Conservation (phyloP, 441 rosid genomes). For the Pelargonium cotyledonis region DNA sequence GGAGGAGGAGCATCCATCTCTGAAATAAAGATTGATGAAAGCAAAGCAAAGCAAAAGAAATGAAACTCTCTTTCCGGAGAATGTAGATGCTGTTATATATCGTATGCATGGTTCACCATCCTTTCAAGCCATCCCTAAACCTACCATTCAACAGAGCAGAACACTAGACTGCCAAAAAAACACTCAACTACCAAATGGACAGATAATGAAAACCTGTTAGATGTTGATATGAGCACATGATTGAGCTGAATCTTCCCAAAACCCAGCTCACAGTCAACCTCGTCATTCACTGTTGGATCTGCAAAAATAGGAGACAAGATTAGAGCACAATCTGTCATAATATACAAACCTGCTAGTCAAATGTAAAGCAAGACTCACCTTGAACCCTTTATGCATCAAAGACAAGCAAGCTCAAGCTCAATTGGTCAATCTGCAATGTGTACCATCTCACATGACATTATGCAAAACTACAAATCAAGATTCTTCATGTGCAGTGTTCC, state of each 20-base stretch:
- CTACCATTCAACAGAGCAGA: conserved; percentile 45
- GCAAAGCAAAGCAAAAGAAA: background rate
- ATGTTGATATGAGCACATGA: background rate
- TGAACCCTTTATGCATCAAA: background rate
- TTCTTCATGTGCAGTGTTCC: background rate
- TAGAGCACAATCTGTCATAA: background rate
- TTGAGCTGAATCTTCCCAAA: background rate
- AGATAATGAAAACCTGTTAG: background rate
- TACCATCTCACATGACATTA: background rate
- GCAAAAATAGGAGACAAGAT: background rate
- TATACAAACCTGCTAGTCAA: background rate
- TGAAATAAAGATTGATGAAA: conserved; percentile 6
- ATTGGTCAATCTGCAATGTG: background rate
- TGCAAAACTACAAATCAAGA: background rate
- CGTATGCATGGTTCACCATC: conserved; percentile 12
- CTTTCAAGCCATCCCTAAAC: conserved; percentile 24
- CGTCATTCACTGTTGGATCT: conserved; percentile 3
- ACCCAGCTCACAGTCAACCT: background rate
- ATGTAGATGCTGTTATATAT: conserved; percentile 8
- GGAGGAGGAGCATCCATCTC: conserved; percentile 37
- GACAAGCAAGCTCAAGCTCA: background rate
- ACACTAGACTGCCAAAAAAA: background rate
- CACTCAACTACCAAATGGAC: conserved; percentile 12
- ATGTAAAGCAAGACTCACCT: background rate
- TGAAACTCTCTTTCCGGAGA: background rate